Evolutionary conservation across 2,329 filamentous ascomycete genomes (phyloP), one percentile per base, ranked within the genome.

Genomic region (Apiospora sp.): DNA sequence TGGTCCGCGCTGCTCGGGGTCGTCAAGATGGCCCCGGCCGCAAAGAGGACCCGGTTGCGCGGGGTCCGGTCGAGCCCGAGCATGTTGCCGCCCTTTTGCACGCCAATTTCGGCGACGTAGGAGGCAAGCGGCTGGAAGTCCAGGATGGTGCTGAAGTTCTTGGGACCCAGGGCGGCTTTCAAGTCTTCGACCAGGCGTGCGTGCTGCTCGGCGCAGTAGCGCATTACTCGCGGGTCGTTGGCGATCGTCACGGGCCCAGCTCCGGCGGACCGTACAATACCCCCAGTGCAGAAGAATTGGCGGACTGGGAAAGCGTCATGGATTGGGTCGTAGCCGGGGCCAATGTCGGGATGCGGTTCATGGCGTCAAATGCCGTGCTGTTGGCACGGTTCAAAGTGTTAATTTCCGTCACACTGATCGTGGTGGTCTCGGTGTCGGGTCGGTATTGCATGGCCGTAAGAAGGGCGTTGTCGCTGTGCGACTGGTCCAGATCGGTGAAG

Each of bases 51-150:
- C 14, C 78, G 78, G 71, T 80, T 81, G 48, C 79, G 80, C 54
- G 79, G 76, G 75, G 77, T 71, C 13, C 71, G 80, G 75, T 71
- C 78, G 2, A 79, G 71, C 4, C 79, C 79, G 22, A 80, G 77
- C 69, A 79, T 76, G 68, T 80, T 79, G 1, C 78, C 78, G 1
- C 79, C 78, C 69, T 79, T 81, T 43, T 78, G 78, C 5, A 74
- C 73, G 41, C 81, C 82, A 14, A 82, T 75, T 67, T 80, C 74
- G 64, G 77, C 78, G 73, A 82, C 80, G 3, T 82, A 75, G n/a
- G 80, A 79, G 34, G 73, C 67, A 7, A 76, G 43, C 19, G 75
- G 75, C 48, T 75, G 75, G 10, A 76, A 43, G 12, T 75, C 70
- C 67, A 74, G 69, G 19, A 58, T 64, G 6, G 73, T 71, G 19